Percentiles rank a stretch among this genome's conserved stretches.
phyloP scores from a whole-genome alignment of 176 grass and related monocot species.

The Saccharum officinarum region DNA sequence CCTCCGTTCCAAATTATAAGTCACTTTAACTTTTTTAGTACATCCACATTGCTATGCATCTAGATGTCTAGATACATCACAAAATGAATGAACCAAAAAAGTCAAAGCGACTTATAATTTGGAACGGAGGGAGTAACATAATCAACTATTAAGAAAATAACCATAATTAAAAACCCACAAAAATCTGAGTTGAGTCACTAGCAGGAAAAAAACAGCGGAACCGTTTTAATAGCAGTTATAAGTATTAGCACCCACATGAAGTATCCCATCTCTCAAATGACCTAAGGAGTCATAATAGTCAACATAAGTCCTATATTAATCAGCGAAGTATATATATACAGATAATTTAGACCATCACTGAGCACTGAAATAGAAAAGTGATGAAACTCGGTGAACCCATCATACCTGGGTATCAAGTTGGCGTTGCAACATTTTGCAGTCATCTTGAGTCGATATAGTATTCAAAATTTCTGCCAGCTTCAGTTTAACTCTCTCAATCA shows the following conservation, averaged over 20 bases:
- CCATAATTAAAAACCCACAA: background rate
- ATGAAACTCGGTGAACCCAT: constrained; percentile 19
- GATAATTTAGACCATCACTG: constrained; percentile 24
- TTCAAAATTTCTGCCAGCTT: constrained; percentile 62
- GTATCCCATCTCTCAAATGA: background rate
- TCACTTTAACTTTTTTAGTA: too few relatives aligned
- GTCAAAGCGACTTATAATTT: too few relatives aligned
- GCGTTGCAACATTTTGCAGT: constrained; percentile 63
- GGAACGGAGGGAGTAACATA: background rate
- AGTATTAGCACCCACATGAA: background rate
- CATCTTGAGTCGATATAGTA: constrained; percentile 60
- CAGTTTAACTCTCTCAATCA: constrained; percentile 25
- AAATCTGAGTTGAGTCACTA: constrained; percentile 27
- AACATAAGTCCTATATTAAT: background rate
- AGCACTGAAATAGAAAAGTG: constrained; percentile 1
- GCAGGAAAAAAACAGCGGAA: background rate
- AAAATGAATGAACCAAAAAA: too few relatives aligned
- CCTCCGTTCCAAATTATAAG: too few relatives aligned
- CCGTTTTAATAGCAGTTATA: background rate
- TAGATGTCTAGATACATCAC: too few relatives aligned
- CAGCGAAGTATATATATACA: background rate
- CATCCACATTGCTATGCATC: too few relatives aligned
- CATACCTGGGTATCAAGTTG: constrained; percentile 79
- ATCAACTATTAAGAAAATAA: constrained; percentile 24
- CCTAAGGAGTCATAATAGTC: background rate